Conservation (phyloP, 2,329 filamentous ascomycete genomes). For the Epichloe sylvatica region DNA sequence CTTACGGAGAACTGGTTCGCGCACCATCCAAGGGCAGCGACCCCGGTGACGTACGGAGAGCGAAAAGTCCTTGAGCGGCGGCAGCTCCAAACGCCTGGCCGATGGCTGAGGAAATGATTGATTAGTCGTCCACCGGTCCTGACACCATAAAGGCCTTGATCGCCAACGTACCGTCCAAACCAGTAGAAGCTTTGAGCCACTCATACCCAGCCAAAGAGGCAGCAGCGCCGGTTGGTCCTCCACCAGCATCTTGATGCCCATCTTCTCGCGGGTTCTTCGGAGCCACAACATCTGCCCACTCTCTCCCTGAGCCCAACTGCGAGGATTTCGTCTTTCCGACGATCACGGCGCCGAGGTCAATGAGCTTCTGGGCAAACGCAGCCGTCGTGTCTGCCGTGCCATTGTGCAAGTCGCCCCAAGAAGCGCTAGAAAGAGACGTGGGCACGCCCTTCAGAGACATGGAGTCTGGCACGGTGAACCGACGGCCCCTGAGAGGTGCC, state of each 20-base stretch:
- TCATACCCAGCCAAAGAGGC: slow-evolving; percentile 25
- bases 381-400: slow-evolving; percentile 30
- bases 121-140: neutral
- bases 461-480: slow-evolving; percentile 22
- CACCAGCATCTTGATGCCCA: slow-evolving; percentile 24
- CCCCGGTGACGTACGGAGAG: slow-evolving; percentile 13
- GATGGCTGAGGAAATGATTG: slow-evolving; percentile 4
- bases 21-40: slow-evolving; percentile 7
- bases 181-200: slow-evolving; percentile 26
- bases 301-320: slow-evolving; percentile 30
- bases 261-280: slow-evolving; percentile 35
- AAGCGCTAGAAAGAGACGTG: slow-evolving; percentile 42
- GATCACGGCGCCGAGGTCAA: slow-evolving; percentile 44
- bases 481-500: slow-evolving; percentile 24
- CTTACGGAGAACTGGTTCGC: slow-evolving; percentile 11
- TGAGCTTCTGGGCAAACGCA: slow-evolving; percentile 36
- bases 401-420: slow-evolving; percentile 41
- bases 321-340: slow-evolving; percentile 39
- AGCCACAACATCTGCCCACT: slow-evolving; percentile 28
- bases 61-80: slow-evolving; percentile 19
- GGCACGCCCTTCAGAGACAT: slow-evolving; percentile 32
- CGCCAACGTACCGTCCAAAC: slow-evolving; percentile 20
- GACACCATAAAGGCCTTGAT: too few species aligned
- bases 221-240: slow-evolving; percentile 25
- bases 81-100: slow-evolving; percentile 11